Evolutionary conservation across 2,329 filamentous ascomycete species (phyloP), one percentile per base, ranked within the genome.

Genomic region (Trichophyton equinum): DNA sequence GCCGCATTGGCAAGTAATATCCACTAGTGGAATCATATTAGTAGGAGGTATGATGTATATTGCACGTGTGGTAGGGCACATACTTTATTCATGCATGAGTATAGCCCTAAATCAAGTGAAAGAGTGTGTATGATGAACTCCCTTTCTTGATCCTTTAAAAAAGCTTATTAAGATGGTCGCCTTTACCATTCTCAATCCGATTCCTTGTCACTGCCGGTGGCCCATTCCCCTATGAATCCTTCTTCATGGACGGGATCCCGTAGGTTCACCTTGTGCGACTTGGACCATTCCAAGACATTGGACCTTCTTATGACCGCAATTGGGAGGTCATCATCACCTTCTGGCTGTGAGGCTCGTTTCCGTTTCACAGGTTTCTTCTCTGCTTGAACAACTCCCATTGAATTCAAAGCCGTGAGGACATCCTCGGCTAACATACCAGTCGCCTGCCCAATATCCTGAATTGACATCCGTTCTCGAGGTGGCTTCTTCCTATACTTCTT

Each of bases 381-480:
- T 20, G 71, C 70, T 63, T 82, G 80, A 55, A 87, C 78, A 40
- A 94, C 76, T 7, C 82, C 85, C 89, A 96, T 96, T 62, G 89
- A 85, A 63, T 87, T 84, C 60, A 96, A 76, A 25, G 90, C 85
- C 0, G 78, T 78, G 49, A 95, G 81, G 62, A 92, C 89, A 74
- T 97, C 92, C 49, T 96, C 92, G 0, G 82, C 81, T 61, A 87
- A 79, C 72, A 97, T 95, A 78, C 89, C 95, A 0, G 91, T 96
- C 44, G 82, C 84, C 57, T 82, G 77, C 59, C 88, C 89, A 68
- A 92, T 86, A 61, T 88, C 82, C 56, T 84, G 81, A 9, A 95
- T 77, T 9, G 86, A 86, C 59, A 91, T 74, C 3, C 77, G 69
- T 68, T 83, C 77, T 15, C 70, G 68, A 13, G 66, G 64, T 7